phyloP scores from a whole-genome alignment of 495 filamentous ascomycete genomes.

The Rhizodiscina lignyota region DNA sequence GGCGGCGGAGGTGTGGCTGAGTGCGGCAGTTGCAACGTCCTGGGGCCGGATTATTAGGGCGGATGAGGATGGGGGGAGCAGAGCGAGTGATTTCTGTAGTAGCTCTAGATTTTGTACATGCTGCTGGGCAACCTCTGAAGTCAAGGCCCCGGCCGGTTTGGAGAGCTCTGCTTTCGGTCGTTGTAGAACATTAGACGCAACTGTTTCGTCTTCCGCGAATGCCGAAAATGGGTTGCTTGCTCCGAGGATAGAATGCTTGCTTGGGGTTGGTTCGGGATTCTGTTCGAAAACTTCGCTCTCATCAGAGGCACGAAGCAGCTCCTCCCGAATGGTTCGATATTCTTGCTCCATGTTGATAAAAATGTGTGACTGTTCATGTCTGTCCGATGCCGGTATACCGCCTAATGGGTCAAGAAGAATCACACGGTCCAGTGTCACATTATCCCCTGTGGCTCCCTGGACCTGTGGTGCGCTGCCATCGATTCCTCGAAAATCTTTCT shows the following conservation, averaged over 20 bases:
- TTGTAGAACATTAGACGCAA: constrained; percentile 5
- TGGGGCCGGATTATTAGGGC: constrained; percentile 72
- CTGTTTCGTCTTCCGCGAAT: constrained; percentile 24
- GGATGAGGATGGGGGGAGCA: constrained; percentile 76
- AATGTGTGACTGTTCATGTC: constrained; percentile 55
- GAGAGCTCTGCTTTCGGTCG: constrained; percentile 1
- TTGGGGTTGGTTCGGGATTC: not conserved
- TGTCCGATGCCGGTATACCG: constrained; percentile 59
- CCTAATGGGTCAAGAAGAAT: constrained; percentile 81
- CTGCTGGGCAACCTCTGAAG: constrained; percentile 3
- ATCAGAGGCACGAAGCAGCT: constrained; percentile 27
- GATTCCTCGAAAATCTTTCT: not conserved
- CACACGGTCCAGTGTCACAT: constrained; percentile 62
- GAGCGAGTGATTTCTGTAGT: constrained; percentile 44
- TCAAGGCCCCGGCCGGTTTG: constrained; percentile 4
- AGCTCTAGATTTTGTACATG: constrained; percentile 54
- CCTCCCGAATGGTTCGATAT: constrained; percentile 44
- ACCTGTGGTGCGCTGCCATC: not conserved
- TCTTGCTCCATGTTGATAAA: constrained; percentile 96
- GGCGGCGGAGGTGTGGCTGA: constrained; percentile 9
- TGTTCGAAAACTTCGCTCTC: not conserved
- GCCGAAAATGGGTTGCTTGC: constrained; percentile 31
- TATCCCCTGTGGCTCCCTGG: not conserved
- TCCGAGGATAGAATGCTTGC: constrained; percentile 10
- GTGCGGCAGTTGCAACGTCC: constrained; percentile 51